A percentile compares a stretch with the other conserved stretches of the same genome.
phyloP scores from a whole-genome alignment of 2,329 filamentous ascomycete species.

The Pyrenophora graminea region DNA sequence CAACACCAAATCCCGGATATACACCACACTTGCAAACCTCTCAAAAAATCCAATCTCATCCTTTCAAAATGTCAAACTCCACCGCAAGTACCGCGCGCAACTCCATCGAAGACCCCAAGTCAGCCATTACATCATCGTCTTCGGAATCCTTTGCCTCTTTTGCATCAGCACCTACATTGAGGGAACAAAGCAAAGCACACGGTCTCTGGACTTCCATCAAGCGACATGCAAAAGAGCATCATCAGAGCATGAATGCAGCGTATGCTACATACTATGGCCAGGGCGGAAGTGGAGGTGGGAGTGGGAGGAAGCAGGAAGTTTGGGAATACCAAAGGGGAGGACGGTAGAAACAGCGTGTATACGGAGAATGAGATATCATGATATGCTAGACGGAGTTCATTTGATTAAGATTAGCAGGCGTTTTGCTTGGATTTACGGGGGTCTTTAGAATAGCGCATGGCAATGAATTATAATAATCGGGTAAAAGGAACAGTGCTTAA shows the following conservation, averaged over 20 bases:
- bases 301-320: conserved; percentile 10
- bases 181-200: conserved; percentile 7
- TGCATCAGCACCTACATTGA: background rate
- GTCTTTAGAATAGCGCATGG: no score
- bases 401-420: background rate
- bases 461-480: no score
- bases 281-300: background rate
- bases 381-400: background rate
- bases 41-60: no score
- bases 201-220: conserved; percentile 24
- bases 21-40: background rate
- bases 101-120: conserved; percentile 22
- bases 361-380: background rate
- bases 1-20: no score
- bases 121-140: conserved; percentile 5
- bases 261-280: conserved; percentile 30
- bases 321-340: conserved; percentile 25
- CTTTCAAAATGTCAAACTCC: conserved; percentile 13
- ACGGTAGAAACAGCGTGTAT: background rate
- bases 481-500: no score
- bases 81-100: conserved; percentile 24
- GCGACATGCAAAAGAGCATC: conserved; percentile 26
- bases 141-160: conserved; percentile 4
- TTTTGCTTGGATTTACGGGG: background rate
- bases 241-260: conserved; percentile 25